These are phyloP conservation scores for Trypanosoma grayi DNA, from an alignment of 208 protist genomes.

Conservation along the genomic window DNA sequence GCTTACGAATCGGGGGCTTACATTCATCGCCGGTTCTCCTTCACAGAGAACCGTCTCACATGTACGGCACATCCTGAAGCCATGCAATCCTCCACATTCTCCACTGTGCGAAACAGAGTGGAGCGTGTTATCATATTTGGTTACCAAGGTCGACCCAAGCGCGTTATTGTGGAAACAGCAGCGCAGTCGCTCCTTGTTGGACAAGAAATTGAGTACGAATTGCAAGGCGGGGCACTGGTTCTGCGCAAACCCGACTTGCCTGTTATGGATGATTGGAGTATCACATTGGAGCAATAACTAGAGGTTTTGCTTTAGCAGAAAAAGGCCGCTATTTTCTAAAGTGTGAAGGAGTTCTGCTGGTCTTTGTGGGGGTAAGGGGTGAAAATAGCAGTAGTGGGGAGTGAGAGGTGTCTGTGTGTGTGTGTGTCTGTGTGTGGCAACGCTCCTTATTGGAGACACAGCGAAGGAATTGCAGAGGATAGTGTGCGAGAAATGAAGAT, in stretches of 20 bases:
- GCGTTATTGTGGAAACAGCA: constrained; percentile 19
- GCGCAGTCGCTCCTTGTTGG: constrained; percentile 7
- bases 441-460: too few species aligned
- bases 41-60: constrained; percentile 35
- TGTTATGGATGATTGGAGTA: constrained; percentile 55
- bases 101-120: constrained; percentile 34
- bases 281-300: constrained; percentile 37
- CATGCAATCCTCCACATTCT: background rate
- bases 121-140: constrained; percentile 77
- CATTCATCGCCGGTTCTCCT: constrained; percentile 50
- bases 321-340: background rate
- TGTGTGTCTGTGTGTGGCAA: background rate
- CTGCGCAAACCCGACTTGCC: constrained; percentile 56
- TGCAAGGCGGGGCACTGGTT: constrained; percentile 45
- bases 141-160: constrained; percentile 32
- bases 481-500: constrained; percentile 1
- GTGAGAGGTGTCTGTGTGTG: constrained; percentile 5
- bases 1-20: constrained; percentile 60
- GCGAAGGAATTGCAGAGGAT: background rate
- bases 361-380: background rate
- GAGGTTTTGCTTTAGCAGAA: background rate
- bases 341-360: too few species aligned
- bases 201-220: constrained; percentile 51
- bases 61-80: constrained; percentile 17
- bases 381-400: constrained; percentile 11